Evolutionary conservation across 2,329 filamentous ascomycete species (phyloP), one percentile per base, ranked within the genome.

Genomic region (Clarireedia homoeocarpa): DNA sequence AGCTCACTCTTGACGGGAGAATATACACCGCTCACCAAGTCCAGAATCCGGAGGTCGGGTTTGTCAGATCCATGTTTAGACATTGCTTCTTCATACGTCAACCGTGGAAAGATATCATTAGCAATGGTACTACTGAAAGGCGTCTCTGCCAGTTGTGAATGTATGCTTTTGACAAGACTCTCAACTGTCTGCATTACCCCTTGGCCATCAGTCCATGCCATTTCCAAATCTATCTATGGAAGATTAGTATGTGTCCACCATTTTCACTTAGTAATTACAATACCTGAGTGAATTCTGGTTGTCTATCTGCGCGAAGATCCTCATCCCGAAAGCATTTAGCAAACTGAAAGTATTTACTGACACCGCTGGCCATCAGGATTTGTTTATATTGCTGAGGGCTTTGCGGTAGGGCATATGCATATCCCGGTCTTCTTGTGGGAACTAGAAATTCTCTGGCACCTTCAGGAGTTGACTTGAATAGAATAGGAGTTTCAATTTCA

Each of bases 321-420:
- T 99, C 94, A 67, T 99, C 95, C 14, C 94, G 85, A 72, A 96
- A 99, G 68, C 94, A 99, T 61, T 84, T 86, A 1, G 94, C 95
- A 73, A 96, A 90, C 66, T 99, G 94, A 71, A 86, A 95, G 70
- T 99, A 99, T 42, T 80, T 82, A 1, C 78, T 74, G 10, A 96
- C 80, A 0, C 92, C 92, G 59, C 88, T 88, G 0, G 91, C 89
- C 91, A 99, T 97, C 44, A 99, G 79, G 2, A 96, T 89, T 73
- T 99, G 94, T 73, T 99, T 99, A 70, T 97, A 99, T 71, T 99
- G 94, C 70, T 99, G 94, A 0, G 94, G 94, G 62, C 92, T 97
- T 70, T 99, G 95, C 0, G 91, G 91, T 20, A 99, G 75, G 7
- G 94, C 94, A 71, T 97, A 99, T 3, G 89, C 91, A 58, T 84